Evolutionary conservation across 2,329 filamentous ascomycete genomes (phyloP), one percentile per base, ranked within the genome.

Genomic region (Aspergillus sp.): DNA sequence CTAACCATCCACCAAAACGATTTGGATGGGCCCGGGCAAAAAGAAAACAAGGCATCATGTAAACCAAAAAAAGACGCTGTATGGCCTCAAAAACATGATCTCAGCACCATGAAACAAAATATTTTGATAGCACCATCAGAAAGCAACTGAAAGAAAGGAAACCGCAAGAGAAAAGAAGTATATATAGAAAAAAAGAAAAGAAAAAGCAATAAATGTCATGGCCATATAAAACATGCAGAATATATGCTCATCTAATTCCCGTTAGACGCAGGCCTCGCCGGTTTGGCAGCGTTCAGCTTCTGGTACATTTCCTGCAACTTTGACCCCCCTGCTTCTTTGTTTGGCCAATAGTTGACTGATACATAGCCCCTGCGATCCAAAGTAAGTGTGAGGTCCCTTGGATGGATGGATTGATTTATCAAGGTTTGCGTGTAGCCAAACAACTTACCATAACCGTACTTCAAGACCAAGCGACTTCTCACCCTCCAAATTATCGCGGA

Each of bases 311-410:
- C 55, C 47, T 63, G 63, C 27, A 69, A 57, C 51, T 67, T 63
- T 12, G 55, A 45, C 29, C 64, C 64, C 46, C 58, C 61, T 30
- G 60, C 61, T 5, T 71, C 69, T 53, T 71, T 70, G 55, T 73
- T 72, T 10, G 71, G 69, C 70, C 71, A 74, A 51, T 73, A 71
- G 27, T 67, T 65, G 19, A 62, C 56, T 12, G 68, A 66, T 42
- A 72, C 70, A 51, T 70, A 71, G 46, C 69, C 65, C 71, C 71
- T 73, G 19, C 19, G 19, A 32, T 33, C 40, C 39, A 10, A 48
- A 19, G 52, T 70, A 50, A 68, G 59, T 44, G 51, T 32, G 19
- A 19, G 30, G 30, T 32, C 5, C 30, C 5, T 32, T 32, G 36
- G 8, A 19, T 19, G 19, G 19, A 19, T 19, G 19, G 19, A 19